These are phyloP conservation scores for Bretziella fagacearum DNA, from an alignment of 2,329 filamentous ascomycete genomes.

Conservation along the genomic window DNA sequence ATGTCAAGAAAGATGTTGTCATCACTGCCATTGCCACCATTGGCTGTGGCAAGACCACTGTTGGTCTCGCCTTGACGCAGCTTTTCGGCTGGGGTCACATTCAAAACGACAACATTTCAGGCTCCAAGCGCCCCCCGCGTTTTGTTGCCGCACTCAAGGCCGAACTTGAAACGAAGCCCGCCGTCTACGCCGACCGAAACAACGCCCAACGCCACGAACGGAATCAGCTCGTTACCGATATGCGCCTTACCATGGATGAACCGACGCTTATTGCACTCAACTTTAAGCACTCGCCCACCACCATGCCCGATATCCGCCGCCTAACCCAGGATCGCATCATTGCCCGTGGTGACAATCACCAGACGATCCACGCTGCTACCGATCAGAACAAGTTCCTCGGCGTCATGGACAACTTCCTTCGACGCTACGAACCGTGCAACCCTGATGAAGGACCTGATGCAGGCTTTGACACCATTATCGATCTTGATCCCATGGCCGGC, in stretches of 20 bases:
- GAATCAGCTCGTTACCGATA: slow-evolving; percentile 69
- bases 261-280: slow-evolving; percentile 71
- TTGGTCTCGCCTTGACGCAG: slow-evolving; percentile 63
- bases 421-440: slow-evolving; percentile 66
- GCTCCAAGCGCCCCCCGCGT: slow-evolving; percentile 48
- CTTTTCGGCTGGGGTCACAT: slow-evolving; percentile 86
- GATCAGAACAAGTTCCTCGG: slow-evolving; percentile 56
- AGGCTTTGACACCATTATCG: slow-evolving; percentile 67
- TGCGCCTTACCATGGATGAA: slow-evolving; percentile 42
- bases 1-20: slow-evolving; percentile 52
- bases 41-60: slow-evolving; percentile 90
- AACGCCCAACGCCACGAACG: slow-evolving; percentile 82
- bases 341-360: slow-evolving; percentile 82
- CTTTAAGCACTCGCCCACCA: slow-evolving; percentile 66
- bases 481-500: slow-evolving; percentile 60
- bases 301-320: slow-evolving; percentile 54
- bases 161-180: slow-evolving; percentile 45
- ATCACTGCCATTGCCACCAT: slow-evolving; percentile 87
- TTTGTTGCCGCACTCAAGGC: slow-evolving; percentile 59
- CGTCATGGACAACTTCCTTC: slow-evolving; percentile 91
- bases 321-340: slow-evolving; percentile 67
- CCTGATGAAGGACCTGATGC: slow-evolving; percentile 52
- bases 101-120: slow-evolving; percentile 91
- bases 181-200: slow-evolving; percentile 83
- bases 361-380: slow-evolving; percentile 82